Conservation (phyloP, 352 stramenopile genomes). For the Phytophthora palmivora region DNA sequence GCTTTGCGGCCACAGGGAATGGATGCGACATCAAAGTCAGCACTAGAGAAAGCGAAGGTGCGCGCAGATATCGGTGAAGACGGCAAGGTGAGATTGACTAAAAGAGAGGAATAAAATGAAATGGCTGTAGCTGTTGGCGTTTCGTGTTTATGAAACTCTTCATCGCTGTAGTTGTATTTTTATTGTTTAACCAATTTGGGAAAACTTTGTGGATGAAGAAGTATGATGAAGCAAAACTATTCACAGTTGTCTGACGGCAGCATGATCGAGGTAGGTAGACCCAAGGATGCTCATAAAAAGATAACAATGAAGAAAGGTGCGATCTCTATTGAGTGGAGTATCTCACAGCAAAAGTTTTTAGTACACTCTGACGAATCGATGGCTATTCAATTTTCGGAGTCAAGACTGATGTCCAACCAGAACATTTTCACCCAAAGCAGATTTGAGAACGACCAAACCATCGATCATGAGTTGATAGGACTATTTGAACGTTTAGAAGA, state of each 20-base stretch:
- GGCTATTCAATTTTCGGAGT: slow-evolving; percentile 3
- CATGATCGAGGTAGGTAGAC: no score
- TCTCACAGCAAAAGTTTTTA: slow-evolving; percentile 12
- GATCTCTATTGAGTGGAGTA: slow-evolving; percentile 14
- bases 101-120: no score
- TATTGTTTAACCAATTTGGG: no score
- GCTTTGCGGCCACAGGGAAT: slow-evolving; percentile 66
- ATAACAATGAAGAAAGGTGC: neutral
- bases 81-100: slow-evolving; percentile 39
- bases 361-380: slow-evolving; percentile 15
- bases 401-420: neutral
- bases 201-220: no score
- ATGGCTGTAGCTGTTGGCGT: no score
- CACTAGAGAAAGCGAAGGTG: slow-evolving; percentile 43
- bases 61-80: slow-evolving; percentile 42
- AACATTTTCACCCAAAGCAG: neutral
- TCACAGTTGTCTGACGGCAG: no score
- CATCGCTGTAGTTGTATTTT: no score
- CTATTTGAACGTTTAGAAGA: slow-evolving; percentile 8
- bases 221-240: no score
- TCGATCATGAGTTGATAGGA: slow-evolving; percentile 13
- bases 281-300: no score
- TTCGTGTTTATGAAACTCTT: no score
- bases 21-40: slow-evolving; percentile 14
- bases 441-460: slow-evolving; percentile 6